A percentile compares a stretch with the other conserved stretches of the same genome.
Evolutionary conservation across 768 basidiomycete species (phyloP).

Genomic region (Omphalotus guepiniiformis): DNA sequence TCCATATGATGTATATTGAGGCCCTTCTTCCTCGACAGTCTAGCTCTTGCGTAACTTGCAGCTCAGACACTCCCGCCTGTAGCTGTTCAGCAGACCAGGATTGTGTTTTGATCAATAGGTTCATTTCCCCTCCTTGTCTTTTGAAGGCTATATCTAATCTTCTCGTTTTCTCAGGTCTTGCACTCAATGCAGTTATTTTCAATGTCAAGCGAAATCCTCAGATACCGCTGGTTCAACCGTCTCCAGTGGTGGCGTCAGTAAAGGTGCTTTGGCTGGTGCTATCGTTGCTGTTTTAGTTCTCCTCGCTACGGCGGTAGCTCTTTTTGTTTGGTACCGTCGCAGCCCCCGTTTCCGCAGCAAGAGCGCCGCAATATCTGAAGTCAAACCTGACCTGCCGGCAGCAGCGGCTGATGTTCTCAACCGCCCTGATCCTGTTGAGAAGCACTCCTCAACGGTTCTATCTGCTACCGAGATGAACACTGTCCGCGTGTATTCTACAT

Average conservation of each 20-base stretch:
- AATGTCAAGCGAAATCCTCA: slow-evolving; percentile 35
- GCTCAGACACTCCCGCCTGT: slow-evolving; percentile 44
- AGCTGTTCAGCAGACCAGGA: slow-evolving; percentile 49
- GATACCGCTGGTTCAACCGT: slow-evolving; percentile 15
- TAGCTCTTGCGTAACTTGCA: slow-evolving; percentile 43
- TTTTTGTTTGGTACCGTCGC: slow-evolving; percentile 66
- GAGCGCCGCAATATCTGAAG: slow-evolving; percentile 29
- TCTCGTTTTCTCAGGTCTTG: slow-evolving; percentile 46
- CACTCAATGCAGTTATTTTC: slow-evolving; percentile 44
- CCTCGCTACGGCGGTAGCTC: slow-evolving; percentile 44
- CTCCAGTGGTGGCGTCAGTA: slow-evolving; percentile 43
- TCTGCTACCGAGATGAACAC: slow-evolving; percentile 31
- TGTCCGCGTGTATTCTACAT: slow-evolving; percentile 45
- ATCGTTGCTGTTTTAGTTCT: slow-evolving; percentile 62
- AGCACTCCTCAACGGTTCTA: slow-evolving; percentile 30
- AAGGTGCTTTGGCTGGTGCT: slow-evolving; percentile 72
- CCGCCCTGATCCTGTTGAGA: slow-evolving; percentile 79
- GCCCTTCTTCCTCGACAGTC: slow-evolving; percentile 36
- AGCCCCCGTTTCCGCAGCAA: slow-evolving; percentile 40
- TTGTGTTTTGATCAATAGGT: slow-evolving; percentile 63
- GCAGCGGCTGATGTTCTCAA: slow-evolving; percentile 75
- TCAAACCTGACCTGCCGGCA: slow-evolving; percentile 62
- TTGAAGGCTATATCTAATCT: background rate
- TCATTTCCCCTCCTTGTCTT: slow-evolving; percentile 15
- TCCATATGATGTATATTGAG: slow-evolving; percentile 35